A percentile compares a stretch with the other conserved stretches of the same genome.
These are phyloP conservation scores for Solanum clarkiae DNA, from an alignment of 257 asterid species.

Conservation along the genomic window DNA sequence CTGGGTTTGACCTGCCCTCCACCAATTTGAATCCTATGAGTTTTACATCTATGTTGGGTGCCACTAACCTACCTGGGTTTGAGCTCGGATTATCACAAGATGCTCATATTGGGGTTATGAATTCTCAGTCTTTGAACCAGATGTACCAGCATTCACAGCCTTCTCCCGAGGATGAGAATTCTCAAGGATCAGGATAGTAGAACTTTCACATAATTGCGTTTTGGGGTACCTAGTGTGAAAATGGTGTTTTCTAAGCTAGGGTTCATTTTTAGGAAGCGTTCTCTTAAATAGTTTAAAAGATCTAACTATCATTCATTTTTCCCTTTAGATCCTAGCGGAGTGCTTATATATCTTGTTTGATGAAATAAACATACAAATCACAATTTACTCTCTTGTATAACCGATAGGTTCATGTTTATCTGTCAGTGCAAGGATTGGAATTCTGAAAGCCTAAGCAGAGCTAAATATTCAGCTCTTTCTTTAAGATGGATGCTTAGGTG, in stretches of 20 bases:
- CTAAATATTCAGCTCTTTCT: neutral
- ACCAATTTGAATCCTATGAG: conserved; percentile 39
- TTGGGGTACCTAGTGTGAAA: neutral
- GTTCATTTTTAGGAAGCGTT: neutral
- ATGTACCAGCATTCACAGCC: conserved; percentile 38
- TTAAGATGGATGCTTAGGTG: neutral
- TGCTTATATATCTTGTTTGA: neutral
- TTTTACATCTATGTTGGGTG: conserved; percentile 50
- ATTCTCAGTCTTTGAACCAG: conserved; percentile 39
- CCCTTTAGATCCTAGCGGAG: neutral
- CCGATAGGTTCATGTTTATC: neutral
- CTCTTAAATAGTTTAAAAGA: neutral
- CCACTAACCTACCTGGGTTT: conserved; percentile 39
- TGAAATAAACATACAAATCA: neutral
- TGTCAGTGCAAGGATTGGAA: neutral
- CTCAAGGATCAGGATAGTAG: conserved; percentile 49
- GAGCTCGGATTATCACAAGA: conserved; percentile 71
- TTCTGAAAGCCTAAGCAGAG: neutral
- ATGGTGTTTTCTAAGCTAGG: neutral
- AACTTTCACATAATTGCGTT: neutral
- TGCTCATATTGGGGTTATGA: conserved; percentile 40
- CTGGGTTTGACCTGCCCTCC: conserved; percentile 45
- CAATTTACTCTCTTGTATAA: neutral
- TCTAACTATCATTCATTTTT: neutral
- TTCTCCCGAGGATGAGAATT: conserved; percentile 32